Base-by-base conservation (phyloP, 768 basidiomycete genomes). In the Mycena chlorophos region DNA sequence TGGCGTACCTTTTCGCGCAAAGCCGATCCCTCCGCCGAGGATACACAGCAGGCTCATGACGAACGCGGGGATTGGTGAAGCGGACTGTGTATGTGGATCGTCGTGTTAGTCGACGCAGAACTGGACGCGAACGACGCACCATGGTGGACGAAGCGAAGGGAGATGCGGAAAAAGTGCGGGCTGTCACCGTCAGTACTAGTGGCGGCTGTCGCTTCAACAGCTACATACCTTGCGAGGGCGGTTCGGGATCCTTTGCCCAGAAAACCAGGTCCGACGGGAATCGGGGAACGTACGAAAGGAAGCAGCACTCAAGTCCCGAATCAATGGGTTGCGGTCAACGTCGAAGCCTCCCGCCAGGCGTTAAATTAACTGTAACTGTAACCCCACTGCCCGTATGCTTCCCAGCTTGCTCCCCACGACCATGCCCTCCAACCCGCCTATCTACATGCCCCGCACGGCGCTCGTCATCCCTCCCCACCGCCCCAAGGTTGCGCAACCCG, bases 41-140 rank as follows among this genome's bases (percentile, higher is more conserved):
- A 85, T 68, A 64, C 83, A 84, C 54, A 85, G 64, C 47, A 63
- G 73, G 38, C 81, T 80, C 71, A 83, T 80, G 16, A 75, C 66
- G 63, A 75, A 78, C 17, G 83, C 82, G 22, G 40, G 40, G 20
- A 16, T 16, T 51, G 83, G 82, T 63, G 78, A 69, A 25, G 80
- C 78, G 69, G 82, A 83, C 80, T 81, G 42, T 5, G n/a, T 30
- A 17, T 10, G 39, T 3, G 5, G 3, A 31, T 38, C 23, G 30
- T 25, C 42, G 1, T 4, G 28, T 42, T 16, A 3, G 16, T 19
- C 22, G 13, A n/a, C 1, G 20, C 10, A 22, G 2, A 42, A 27
- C 12, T 23, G 16, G 8, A 6, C 6, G 22, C 23, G 34, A 27
- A 25, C 29, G 23, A 26, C 51, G 45, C 17, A 57, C 56, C 56